A percentile compares a stretch with the other conserved stretches of the same genome.
Conservation (phyloP, 257 asterid genomes). For the Petrea volubilis region DNA sequence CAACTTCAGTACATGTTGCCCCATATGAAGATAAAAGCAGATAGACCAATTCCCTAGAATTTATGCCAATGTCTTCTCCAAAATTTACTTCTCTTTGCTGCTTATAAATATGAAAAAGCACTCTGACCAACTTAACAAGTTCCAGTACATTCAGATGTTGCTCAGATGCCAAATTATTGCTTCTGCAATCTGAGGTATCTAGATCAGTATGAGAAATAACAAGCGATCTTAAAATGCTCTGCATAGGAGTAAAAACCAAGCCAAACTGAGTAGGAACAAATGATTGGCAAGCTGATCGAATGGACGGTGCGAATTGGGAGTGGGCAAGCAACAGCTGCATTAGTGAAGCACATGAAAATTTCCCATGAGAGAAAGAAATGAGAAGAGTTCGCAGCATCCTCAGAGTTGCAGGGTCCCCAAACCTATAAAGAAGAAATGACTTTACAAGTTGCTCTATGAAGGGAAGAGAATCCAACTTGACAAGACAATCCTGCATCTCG, state of each 20-base stretch:
- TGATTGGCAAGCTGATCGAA: constrained; percentile 46
- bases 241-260: constrained; percentile 62
- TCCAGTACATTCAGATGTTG: constrained; percentile 51
- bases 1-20: constrained; percentile 71
- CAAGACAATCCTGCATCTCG: constrained; percentile 54
- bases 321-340: constrained; percentile 79
- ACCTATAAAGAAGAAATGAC: constrained; percentile 71
- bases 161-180: constrained; percentile 28
- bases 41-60: constrained; percentile 60
- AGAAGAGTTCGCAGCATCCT: constrained; percentile 64
- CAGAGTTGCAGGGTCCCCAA: constrained; percentile 70
- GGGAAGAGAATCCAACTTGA: constrained; percentile 62
- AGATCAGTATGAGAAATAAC: constrained; percentile 28
- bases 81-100: constrained; percentile 41
- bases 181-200: constrained; percentile 35
- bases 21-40: constrained; percentile 73
- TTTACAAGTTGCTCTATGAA: constrained; percentile 62
- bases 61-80: constrained; percentile 56
- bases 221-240: constrained; percentile 58
- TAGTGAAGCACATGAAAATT: constrained; percentile 58
- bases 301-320: constrained; percentile 59
- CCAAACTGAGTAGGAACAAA: constrained; percentile 54
- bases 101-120: constrained; percentile 52
- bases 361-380: constrained; percentile 53
- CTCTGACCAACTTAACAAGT: constrained; percentile 75